Conservation (phyloP, 148 eudicot genomes). For the Dysphania ambrosioides region DNA sequence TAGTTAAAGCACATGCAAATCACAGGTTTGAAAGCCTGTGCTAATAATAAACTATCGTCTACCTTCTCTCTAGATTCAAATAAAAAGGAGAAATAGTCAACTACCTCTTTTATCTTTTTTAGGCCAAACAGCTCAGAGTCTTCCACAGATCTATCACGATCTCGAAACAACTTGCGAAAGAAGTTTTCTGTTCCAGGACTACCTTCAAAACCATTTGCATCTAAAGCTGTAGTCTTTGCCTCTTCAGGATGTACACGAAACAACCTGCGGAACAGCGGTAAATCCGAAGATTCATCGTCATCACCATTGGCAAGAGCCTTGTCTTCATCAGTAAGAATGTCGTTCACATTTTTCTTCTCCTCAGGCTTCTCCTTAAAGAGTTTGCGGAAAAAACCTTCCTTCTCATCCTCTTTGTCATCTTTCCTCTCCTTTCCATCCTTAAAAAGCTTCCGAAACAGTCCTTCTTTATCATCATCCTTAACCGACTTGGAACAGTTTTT, state of each 20-base stretch:
- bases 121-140: constrained; percentile 84
- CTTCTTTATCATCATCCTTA: constrained; percentile 45
- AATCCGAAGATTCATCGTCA: constrained; percentile 81
- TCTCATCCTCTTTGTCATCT: constrained; percentile 65
- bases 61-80: background rate
- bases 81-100: constrained; percentile 17
- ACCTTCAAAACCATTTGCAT: constrained; percentile 61
- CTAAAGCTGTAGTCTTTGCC: constrained; percentile 39
- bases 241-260: constrained; percentile 92
- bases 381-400: constrained; percentile 86
- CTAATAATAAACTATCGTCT: background rate
- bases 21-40: background rate
- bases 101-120: constrained; percentile 77
- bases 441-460: constrained; percentile 41
- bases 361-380: constrained; percentile 82
- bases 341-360: constrained; percentile 57
- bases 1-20: background rate
- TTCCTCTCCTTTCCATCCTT: constrained; percentile 43
- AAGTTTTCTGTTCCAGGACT: constrained; percentile 97
- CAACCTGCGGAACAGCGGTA: constrained; percentile 66
- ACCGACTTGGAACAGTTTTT: constrained; percentile 36
- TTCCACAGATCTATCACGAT: constrained; percentile 89
- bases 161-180: constrained; percentile 87
- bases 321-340: constrained; percentile 46
- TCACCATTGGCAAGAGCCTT: constrained; percentile 57